These are phyloP conservation scores for Poronia punctata DNA, from an alignment of 495 filamentous ascomycete genomes.

Conservation along the genomic window DNA sequence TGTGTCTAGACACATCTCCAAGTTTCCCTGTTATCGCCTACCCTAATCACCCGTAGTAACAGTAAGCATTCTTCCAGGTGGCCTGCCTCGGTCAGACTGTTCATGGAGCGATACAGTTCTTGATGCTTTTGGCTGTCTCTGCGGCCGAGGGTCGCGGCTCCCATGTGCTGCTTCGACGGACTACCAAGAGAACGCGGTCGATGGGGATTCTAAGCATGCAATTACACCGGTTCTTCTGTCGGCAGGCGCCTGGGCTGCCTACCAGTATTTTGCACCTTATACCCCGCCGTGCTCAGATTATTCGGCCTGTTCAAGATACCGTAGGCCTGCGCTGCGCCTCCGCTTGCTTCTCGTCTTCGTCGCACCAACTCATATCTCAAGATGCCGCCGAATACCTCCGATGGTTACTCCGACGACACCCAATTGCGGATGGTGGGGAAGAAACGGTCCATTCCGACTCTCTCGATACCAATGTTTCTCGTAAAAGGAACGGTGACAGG, in stretches of 20 bases:
- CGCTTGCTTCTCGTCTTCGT: neutral
- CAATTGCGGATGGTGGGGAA: neutral
- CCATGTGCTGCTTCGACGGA: constrained; percentile 6
- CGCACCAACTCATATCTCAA: constrained; percentile 1
- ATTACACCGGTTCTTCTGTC: constrained; percentile 11
- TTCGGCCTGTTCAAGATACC: neutral
- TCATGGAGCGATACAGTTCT: neutral
- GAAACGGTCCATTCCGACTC: neutral
- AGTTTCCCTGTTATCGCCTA: too few species aligned
- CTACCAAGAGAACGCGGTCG: constrained; percentile 14
- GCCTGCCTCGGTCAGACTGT: too few species aligned
- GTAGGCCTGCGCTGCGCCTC: neutral
- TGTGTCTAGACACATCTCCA: too few species aligned
- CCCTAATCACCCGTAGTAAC: too few species aligned
- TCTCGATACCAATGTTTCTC: too few species aligned
- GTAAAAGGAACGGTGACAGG: too few species aligned
- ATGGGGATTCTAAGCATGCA: constrained; percentile 13
- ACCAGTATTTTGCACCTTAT: neutral
- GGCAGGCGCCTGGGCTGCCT: neutral
- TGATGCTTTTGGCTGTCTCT: constrained; percentile 11
- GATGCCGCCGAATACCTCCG: neutral
- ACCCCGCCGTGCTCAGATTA: neutral
- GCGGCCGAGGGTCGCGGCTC: constrained; percentile 7
- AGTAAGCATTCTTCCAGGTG: too few species aligned
- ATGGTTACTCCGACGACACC: neutral